Base-by-base conservation (phyloP, 1,284 basidiomycete species). In the Cutaneotrichosporon sp. region DNA sequence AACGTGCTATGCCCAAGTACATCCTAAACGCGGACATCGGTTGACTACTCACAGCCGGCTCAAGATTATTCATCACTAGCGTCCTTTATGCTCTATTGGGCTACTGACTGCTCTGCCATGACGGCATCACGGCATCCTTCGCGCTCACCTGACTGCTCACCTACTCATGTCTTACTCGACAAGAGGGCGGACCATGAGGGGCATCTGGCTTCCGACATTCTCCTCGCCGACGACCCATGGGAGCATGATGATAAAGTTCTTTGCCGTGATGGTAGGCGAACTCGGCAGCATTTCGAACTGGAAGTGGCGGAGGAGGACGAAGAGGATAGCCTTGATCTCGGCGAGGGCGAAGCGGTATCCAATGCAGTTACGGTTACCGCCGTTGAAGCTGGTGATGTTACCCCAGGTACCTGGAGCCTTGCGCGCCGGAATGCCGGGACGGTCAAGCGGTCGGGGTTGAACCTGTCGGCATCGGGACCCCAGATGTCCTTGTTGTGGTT, bases 381-480 rank as follows among this genome's bases (percentile, higher is more conserved):
- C 30, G 55, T 87, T 79, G 76, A 89, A 90, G n/a, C 87, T 87
- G 14, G 42, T 38, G 31, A 56, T 40, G 42, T 47, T 49, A n/a
- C 57, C 57, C 40, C 40, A 49, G 0, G 42, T 49, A 4, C 57
- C 57, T 14, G 57, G 57, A 38, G 56, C 56, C 16, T 80, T 80
- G 40, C 38, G 36, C 6, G 42, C 40, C 36, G 62, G 62, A 47
- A 52, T 60, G 30, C 34, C 61, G 1, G 55, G 64, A 53, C 56
- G 38, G 34, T 70, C 60, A 62, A 75, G 55, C 77, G 67, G n/a
- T 74, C 71, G 16, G 77, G 77, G 55, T 77, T 85, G 81, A 90
- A 91, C 67, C 82, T 81, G 38, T 80, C 76, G 16, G 88, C 89
- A 75, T 91, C 88, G 34, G 82, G 79, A 8, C 91, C 90, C 86